Evolutionary conservation across 164 flowering plant genomes (phyloP), one percentile per base, ranked within the genome.

Genomic region (Vitis rotundifolia): DNA sequence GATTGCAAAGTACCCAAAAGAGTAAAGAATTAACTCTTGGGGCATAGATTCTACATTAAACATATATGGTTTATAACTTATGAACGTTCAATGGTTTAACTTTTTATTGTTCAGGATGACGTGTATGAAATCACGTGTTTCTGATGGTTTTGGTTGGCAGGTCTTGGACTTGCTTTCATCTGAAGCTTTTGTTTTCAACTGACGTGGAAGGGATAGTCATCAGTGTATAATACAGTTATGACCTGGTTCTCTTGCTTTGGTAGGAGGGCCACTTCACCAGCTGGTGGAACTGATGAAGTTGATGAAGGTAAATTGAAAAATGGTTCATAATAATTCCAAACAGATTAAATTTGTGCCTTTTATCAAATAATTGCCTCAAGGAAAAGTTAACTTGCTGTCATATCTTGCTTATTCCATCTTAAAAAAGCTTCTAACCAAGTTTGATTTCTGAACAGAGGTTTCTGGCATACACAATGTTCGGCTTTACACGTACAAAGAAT

Each of bases 401-500:
- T 14, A 15, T 59, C 3, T 5, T 12, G 16, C 15, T 52, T 56
- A 31, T 51, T 29, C 48, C 6, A 8, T 13, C 14, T n/a, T 10
- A n/a, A 50, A n/a, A 22, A 67, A 64, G 66, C 58, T 66, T 71
- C 67, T 71, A 52, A 69, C 28, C 55, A 51, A 31, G 37, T 55
- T 10, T 62, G 26, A 5, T 10, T 56, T 72, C 60, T 19, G 6
- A 31, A 14, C 88, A 93, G 98, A 86, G 69, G 68, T 87, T 49
- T 79, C 85, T 60, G 76, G 83, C 50, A 77, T 87, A 62, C 77
- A 75, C 11, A 80, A 83, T 70, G 83, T 84, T 51, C 85, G 66
- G 13, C 48, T 82, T 49, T 94, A 79, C 78, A 61, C 80, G 9
- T 92, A 85, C 81, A 82, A 65, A 74, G 97, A 91, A 50, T 64